Evolutionary conservation across 106 monocot species (phyloP).

Genomic region (Posidonia australis): DNA sequence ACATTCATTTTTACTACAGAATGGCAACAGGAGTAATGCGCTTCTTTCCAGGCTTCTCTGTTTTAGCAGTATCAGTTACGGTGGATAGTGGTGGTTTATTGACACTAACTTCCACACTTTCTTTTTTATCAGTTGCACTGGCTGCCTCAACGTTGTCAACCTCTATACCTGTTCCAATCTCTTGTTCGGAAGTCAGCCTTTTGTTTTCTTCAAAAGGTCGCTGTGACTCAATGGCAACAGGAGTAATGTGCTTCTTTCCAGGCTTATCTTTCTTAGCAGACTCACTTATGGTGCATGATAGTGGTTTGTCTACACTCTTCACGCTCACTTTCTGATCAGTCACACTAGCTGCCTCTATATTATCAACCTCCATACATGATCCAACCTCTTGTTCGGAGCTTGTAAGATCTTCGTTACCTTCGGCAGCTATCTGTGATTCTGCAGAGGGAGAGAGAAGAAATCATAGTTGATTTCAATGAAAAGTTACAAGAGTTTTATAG

Average conservation of each 20-base stretch:
- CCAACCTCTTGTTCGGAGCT: neutral
- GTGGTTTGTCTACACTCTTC: neutral
- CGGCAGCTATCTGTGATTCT: neutral
- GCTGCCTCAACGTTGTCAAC: too few relatives aligned
- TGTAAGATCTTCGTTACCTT: neutral
- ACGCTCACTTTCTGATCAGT: neutral
- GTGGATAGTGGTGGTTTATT: too few relatives aligned
- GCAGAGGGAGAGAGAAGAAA: neutral
- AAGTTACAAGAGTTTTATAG: neutral
- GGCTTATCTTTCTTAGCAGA: neutral
- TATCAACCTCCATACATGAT: neutral
- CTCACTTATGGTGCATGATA: neutral
- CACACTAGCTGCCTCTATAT: neutral
- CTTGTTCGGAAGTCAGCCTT: too few relatives aligned
- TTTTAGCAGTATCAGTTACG: too few relatives aligned
- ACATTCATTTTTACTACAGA: too few relatives aligned
- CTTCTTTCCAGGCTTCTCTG: too few relatives aligned
- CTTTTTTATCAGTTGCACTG: too few relatives aligned
- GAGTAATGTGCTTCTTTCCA: conserved; percentile 3
- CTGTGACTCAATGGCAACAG: neutral
- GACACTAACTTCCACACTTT: too few relatives aligned
- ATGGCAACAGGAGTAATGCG: too few relatives aligned
- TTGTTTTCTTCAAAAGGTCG: too few relatives aligned
- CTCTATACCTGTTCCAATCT: too few relatives aligned
- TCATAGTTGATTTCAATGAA: neutral